Evolutionary conservation across 805 yeast genomes (phyloP).

Genomic region (Wickerhamomyces silvicola): DNA sequence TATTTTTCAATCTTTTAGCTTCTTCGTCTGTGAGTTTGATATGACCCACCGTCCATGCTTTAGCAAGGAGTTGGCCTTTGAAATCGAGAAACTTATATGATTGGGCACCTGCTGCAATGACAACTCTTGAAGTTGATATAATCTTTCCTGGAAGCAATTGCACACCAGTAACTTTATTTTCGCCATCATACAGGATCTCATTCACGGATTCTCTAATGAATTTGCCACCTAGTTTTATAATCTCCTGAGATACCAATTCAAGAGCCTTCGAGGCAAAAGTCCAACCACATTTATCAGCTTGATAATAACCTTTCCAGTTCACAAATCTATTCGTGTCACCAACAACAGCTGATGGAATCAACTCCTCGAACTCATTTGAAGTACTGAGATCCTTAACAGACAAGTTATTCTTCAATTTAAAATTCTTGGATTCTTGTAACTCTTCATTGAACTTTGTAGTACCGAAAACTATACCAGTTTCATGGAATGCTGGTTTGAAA

Average conservation of each 20-base stretch:
- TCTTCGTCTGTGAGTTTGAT: slow-evolving; percentile 29
- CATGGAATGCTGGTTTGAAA: slow-evolving; percentile 26
- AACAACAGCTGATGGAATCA: slow-evolving; percentile 2
- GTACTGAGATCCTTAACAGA: slow-evolving; percentile 6
- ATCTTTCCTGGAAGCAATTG: slow-evolving; percentile 22
- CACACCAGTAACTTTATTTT: slow-evolving; percentile 24
- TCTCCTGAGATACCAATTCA: slow-evolving; percentile 23
- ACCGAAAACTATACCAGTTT: slow-evolving; percentile 28
- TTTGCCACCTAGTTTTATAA: slow-evolving; percentile 27
- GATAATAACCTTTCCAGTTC: slow-evolving; percentile 29
- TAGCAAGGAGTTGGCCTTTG: slow-evolving; percentile 30
- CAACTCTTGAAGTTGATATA: slow-evolving; percentile 21
- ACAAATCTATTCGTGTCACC: slow-evolving; percentile 8
- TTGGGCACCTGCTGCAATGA: slow-evolving; percentile 36
- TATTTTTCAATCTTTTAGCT: slow-evolving; percentile 22
- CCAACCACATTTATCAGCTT: slow-evolving; percentile 31
- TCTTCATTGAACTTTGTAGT: slow-evolving; percentile 9
- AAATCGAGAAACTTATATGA: slow-evolving; percentile 29
- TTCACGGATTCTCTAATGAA: slow-evolving; percentile 12
- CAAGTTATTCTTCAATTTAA: slow-evolving; percentile 7
- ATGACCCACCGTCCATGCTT: slow-evolving; percentile 37
- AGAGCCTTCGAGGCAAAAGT: slow-evolving; percentile 29
- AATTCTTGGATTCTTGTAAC: slow-evolving; percentile 8
- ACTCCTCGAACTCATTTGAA: slow-evolving; percentile 3
- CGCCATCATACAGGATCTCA: slow-evolving; percentile 16